Percentiles rank a stretch among this genome's conserved stretches.
phyloP scores from a whole-genome alignment of 2,329 filamentous ascomycete genomes.

The Nannizzia gypsea region DNA sequence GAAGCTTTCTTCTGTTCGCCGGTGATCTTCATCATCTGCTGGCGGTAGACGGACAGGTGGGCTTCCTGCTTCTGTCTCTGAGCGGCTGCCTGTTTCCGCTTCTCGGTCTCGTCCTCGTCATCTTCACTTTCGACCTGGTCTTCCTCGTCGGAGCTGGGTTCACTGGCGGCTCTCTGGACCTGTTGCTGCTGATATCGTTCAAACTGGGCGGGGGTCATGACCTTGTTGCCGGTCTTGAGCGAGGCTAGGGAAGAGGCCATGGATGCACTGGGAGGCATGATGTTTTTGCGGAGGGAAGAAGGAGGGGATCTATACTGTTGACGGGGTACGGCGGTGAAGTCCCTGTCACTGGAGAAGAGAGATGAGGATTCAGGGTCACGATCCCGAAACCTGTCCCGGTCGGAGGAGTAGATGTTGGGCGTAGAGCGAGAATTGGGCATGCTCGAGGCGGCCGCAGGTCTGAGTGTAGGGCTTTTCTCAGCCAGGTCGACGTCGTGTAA shows the following conservation, averaged over 20 bases:
- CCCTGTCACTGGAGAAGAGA: conserved; percentile 11
- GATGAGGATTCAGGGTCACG: conserved; percentile 11
- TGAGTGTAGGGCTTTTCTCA: background rate
- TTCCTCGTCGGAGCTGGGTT: conserved; percentile 38
- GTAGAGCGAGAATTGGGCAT: conserved; percentile 1
- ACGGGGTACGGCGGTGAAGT: conserved; percentile 11
- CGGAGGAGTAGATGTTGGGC: conserved; percentile 6
- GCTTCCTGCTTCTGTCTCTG: conserved; percentile 81
- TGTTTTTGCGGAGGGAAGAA: conserved; percentile 10
- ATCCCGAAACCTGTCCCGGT: background rate
- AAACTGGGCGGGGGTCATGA: conserved; percentile 84
- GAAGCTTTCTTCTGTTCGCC: conserved; percentile 46
- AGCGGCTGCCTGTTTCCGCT: conserved; percentile 58
- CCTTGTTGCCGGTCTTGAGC: conserved; percentile 48
- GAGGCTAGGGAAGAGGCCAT: conserved; percentile 30
- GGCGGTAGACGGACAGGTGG: conserved; percentile 76
- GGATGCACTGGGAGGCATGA: conserved; percentile 35
- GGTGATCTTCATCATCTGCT: conserved; percentile 95
- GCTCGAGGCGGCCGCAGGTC: conserved; percentile 18
- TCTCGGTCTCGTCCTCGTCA: conserved; percentile 69
- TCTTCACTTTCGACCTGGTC: conserved; percentile 53
- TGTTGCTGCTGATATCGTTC: conserved; percentile 60
- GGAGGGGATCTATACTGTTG: conserved; percentile 2
- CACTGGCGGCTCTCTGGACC: conserved; percentile 50
- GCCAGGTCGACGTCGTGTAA: background rate